phyloP scores from a whole-genome alignment of 176 grass and related monocot genomes.

The Eleusine coracana region DNA sequence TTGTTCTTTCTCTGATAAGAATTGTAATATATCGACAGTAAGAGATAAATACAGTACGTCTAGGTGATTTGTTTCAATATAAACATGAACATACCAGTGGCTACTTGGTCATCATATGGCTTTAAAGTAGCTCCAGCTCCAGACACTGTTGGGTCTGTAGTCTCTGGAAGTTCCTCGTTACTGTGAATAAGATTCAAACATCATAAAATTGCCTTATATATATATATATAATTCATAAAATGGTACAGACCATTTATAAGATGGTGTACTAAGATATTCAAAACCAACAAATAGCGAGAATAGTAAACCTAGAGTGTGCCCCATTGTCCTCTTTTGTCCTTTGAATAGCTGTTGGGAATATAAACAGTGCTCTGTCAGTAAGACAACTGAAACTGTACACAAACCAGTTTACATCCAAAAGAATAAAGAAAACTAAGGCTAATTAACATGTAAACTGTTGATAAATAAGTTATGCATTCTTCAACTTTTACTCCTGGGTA shows the following conservation, averaged over 20 bases:
- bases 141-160: neutral
- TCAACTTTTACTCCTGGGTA: neutral
- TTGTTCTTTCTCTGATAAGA: constrained; percentile 55
- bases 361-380: neutral
- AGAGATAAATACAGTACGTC: neutral
- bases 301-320: constrained; percentile 21
- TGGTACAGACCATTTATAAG: neutral
- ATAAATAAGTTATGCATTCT: neutral
- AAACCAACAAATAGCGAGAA: neutral
- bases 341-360: constrained; percentile 22
- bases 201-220: neutral
- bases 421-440: neutral
- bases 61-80: neutral
- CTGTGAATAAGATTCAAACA: constrained; percentile 16
- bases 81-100: constrained; percentile 10
- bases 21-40: neutral
- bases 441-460: neutral
- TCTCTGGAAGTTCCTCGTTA: constrained; percentile 8
- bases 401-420: neutral
- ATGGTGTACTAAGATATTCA: neutral
- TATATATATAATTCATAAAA: no score
- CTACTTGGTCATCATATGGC: constrained; percentile 38
- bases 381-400: neutral
- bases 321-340: constrained; percentile 1
- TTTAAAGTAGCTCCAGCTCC: constrained; percentile 33